A percentile compares a stretch with the other conserved stretches of the same genome.
Conservation (phyloP, 176 grass and related monocot species). For the Microstegium vimineum region DNA sequence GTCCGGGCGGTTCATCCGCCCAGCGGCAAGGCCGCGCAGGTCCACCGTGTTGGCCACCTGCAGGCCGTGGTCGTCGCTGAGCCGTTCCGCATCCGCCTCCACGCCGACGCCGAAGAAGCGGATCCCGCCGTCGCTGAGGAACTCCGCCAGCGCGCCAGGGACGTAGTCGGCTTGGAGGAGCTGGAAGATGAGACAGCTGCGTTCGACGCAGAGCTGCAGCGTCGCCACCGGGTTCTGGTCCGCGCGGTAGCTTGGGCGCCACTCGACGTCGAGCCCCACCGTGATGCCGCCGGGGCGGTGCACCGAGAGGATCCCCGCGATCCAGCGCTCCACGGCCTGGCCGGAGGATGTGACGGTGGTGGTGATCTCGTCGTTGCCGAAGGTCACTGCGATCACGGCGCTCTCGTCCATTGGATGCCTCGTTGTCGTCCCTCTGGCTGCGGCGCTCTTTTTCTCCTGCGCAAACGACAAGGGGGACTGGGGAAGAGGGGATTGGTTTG, state of each 20-base stretch:
- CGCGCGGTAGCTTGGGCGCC: constrained; percentile 38
- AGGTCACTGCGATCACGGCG: neutral
- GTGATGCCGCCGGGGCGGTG: constrained; percentile 2
- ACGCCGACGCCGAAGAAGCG: constrained; percentile 57
- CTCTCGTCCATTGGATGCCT: neutral
- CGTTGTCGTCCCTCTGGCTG: too few relatives aligned
- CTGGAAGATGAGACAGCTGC: constrained; percentile 71
- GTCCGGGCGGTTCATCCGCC: constrained; percentile 15
- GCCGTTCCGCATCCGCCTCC: constrained; percentile 18
- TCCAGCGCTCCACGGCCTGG: constrained; percentile 28
- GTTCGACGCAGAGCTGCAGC: constrained; percentile 63
- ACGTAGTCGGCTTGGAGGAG: constrained; percentile 51
- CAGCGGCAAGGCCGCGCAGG: constrained; percentile 32
- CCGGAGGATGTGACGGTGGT: constrained; percentile 45
- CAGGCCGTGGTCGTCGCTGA: constrained; percentile 29
- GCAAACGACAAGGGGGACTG: too few relatives aligned
- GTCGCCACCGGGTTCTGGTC: constrained; percentile 38
- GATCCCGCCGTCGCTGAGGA: constrained; percentile 32
- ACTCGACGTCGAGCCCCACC: constrained; percentile 69
- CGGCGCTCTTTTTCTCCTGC: too few relatives aligned
- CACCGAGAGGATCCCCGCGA: constrained; percentile 26
- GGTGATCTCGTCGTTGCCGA: neutral
- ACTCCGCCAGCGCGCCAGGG: constrained; percentile 18
- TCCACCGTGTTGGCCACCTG: constrained; percentile 17
- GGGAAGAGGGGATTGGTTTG: too few relatives aligned